These are phyloP conservation scores for Mimosa pudica DNA, from an alignment of 306 rosid species.

Conservation along the genomic window DNA sequence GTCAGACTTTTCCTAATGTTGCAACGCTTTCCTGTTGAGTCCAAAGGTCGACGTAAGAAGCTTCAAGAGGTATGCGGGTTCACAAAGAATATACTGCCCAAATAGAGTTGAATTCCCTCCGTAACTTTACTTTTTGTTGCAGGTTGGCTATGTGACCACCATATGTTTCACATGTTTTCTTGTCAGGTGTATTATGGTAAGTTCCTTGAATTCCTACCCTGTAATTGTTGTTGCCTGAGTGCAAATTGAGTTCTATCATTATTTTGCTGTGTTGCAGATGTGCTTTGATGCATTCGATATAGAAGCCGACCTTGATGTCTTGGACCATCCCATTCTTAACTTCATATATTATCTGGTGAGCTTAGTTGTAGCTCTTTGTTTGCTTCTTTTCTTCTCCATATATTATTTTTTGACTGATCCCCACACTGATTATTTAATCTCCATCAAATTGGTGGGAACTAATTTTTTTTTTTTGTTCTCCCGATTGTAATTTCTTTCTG, in stretches of 20 bases:
- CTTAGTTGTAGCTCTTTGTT: constrained; percentile 29
- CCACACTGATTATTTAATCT: constrained; percentile 6
- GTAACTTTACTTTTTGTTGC: constrained; percentile 39
- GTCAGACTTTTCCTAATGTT: constrained; percentile 96
- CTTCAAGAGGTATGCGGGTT: constrained; percentile 81
- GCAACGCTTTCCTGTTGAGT: constrained; percentile 97
- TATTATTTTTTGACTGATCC: constrained; percentile 1
- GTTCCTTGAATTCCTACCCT: constrained; percentile 26
- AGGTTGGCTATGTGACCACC: constrained; percentile 99
- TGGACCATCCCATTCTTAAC: constrained; percentile 93
- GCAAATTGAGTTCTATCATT: constrained; percentile 22
- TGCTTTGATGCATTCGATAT: constrained; percentile 85
- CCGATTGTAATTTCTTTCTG: not conserved
- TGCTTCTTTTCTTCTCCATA: not conserved
- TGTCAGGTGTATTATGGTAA: constrained; percentile 90
- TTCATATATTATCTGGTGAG: constrained; percentile 84
- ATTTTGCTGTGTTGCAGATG: constrained; percentile 54
- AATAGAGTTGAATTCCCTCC: not conserved
- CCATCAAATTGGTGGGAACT: not conserved
- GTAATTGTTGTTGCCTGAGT: constrained; percentile 25
- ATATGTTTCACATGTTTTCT: constrained; percentile 96
- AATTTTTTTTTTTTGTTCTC: not conserved
- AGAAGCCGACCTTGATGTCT: constrained; percentile 86
- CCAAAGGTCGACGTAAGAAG: constrained; percentile 98
- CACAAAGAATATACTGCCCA: not conserved